Percentiles rank a stretch among this genome's conserved stretches.
phyloP scores from a whole-genome alignment of 2,329 filamentous ascomycete species.

The Amauroascus verrucosus region DNA sequence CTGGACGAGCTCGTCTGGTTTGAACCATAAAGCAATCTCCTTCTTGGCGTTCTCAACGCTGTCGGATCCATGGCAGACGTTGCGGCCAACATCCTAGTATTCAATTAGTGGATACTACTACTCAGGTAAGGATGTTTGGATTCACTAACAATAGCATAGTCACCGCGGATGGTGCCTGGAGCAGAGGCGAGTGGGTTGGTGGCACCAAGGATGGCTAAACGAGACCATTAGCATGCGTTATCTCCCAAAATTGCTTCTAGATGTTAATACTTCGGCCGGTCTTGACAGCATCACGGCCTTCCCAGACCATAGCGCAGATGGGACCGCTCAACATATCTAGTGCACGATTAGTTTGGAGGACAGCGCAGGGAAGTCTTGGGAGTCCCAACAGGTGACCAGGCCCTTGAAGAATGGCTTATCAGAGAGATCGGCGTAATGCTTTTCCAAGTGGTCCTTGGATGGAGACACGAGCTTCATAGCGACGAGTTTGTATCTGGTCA shows the following conservation, averaged over 20 bases:
- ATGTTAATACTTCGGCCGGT: constrained; percentile 69
- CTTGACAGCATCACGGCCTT: constrained; percentile 98
- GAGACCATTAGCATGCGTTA: constrained; percentile 16
- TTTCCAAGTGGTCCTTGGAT: constrained; percentile 90
- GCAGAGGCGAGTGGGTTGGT: constrained; percentile 94
- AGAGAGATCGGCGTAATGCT: constrained; percentile 89
- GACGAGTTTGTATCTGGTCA: constrained; percentile 81
- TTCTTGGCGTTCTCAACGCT: constrained; percentile 98
- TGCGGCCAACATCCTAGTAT: constrained; percentile 68
- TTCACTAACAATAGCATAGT: constrained; percentile 60
- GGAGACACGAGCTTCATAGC: constrained; percentile 92
- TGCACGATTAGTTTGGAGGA: constrained; percentile 4
- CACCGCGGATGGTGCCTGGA: constrained; percentile 96
- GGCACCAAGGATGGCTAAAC: constrained; percentile 76
- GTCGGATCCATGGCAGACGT: constrained; percentile 99
- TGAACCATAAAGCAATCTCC: constrained; percentile 98
- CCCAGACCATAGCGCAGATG: constrained; percentile 99
- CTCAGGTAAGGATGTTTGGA: neutral
- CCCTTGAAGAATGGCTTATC: constrained; percentile 92
- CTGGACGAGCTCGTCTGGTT: constrained; percentile 68
- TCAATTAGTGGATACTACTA: constrained; percentile 15
- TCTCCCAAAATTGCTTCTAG: neutral
- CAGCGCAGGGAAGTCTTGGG: neutral
- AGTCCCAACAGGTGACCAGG: constrained; percentile 71
- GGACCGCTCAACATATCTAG: constrained; percentile 93